These are phyloP conservation scores for Polychaeton citri DNA, from an alignment of 2,329 filamentous ascomycete genomes.

Conservation along the genomic window DNA sequence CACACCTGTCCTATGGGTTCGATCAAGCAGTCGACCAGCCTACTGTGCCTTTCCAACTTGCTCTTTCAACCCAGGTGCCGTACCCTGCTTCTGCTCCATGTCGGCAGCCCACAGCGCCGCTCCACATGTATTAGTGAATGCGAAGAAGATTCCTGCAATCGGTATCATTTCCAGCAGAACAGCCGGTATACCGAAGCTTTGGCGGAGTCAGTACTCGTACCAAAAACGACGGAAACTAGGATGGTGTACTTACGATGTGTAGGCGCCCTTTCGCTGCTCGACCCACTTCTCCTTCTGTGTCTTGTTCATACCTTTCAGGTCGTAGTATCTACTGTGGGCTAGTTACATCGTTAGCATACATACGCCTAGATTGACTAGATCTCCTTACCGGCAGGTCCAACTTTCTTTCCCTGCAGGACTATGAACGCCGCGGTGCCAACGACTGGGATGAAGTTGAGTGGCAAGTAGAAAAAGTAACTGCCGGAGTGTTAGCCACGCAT, in stretches of 20 bases:
- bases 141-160: conserved; percentile 67
- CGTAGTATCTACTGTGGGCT: conserved; percentile 61
- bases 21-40: no score
- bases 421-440: conserved; percentile 76
- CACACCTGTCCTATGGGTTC: no score
- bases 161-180: conserved; percentile 71
- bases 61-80: conserved; percentile 19
- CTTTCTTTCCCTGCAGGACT: conserved; percentile 47
- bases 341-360: no score
- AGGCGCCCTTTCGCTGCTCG: conserved; percentile 56
- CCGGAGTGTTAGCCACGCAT: no score
- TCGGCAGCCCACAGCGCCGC: conserved; percentile 87
- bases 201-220: background rate
- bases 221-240: background rate
- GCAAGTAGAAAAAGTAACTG: conserved; percentile 71
- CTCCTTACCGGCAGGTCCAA: conserved; percentile 34
- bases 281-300: conserved; percentile 56
- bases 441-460: conserved; percentile 84
- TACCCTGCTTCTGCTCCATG: conserved; percentile 19
- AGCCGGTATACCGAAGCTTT: conserved; percentile 57
- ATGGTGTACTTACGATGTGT: conserved; percentile 53
- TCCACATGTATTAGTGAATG: conserved; percentile 84
- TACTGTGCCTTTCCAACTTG: conserved; percentile 14
- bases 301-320: conserved; percentile 70
- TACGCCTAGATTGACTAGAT: no score